A percentile compares a stretch with the other conserved stretches of the same genome.
These are phyloP conservation scores for Xylaria sp. DNA, from an alignment of 495 filamentous ascomycete genomes.

Conservation along the genomic window DNA sequence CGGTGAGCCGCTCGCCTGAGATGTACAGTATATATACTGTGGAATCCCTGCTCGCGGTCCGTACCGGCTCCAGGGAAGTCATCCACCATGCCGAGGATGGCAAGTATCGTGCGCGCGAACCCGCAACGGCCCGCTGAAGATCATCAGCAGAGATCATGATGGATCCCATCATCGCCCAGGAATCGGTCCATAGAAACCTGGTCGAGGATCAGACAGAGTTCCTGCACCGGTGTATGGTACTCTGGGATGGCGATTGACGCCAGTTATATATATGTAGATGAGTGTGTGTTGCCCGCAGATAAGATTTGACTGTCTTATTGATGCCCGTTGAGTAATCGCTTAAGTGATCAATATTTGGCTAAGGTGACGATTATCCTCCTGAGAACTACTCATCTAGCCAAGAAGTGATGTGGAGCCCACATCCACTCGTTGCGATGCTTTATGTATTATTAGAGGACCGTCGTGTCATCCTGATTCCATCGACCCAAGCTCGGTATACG, in stretches of 20 bases:
- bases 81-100: background rate
- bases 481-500: conserved; percentile 19
- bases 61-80: background rate
- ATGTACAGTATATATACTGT: background rate
- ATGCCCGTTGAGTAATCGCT: background rate
- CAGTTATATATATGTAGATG: background rate
- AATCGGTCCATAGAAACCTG: background rate
- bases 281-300: background rate
- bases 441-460: background rate
- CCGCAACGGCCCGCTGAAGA: background rate
- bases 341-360: background rate
- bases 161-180: background rate
- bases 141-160: background rate
- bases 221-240: background rate
- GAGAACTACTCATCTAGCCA: background rate
- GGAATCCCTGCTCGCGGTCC: background rate
- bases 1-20: no score
- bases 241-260: background rate
- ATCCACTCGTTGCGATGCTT: background rate
- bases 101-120: background rate
- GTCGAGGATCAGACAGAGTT: background rate
- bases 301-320: background rate
- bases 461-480: conserved; percentile 11
- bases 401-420: background rate
- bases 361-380: background rate